Conservation (phyloP, 2,329 filamentous ascomycete species). For the Thielaviopsis euricoi region DNA sequence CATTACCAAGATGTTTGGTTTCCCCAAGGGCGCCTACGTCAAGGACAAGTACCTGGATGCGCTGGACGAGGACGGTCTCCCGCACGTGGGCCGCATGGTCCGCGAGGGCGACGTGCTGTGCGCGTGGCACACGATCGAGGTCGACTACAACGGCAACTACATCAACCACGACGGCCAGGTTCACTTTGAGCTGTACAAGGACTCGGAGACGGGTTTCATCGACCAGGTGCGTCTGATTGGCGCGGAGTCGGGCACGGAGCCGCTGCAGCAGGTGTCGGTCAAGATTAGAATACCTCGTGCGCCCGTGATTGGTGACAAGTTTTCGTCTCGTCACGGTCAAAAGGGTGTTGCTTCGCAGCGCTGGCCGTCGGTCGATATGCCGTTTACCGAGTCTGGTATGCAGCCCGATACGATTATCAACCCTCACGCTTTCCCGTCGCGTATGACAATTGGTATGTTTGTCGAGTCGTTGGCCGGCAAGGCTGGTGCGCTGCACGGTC, state of each 20-base stretch:
- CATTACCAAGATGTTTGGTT: conserved; percentile 75
- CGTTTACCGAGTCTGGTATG: conserved; percentile 90
- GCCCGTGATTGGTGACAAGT: conserved; percentile 94
- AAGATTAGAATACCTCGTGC: conserved; percentile 84
- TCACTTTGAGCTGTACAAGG: conserved; percentile 88
- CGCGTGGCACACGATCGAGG: conserved; percentile 76
- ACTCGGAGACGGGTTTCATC: conserved; percentile 70
- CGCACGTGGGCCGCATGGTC: conserved; percentile 61
- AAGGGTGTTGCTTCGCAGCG: conserved; percentile 96
- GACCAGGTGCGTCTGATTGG: conserved; percentile 89
- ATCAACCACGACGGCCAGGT: conserved; percentile 76
- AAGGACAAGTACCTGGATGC: conserved; percentile 52
- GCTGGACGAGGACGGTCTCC: conserved; percentile 78
- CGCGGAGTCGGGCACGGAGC: conserved; percentile 65
- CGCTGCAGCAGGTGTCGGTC: conserved; percentile 74
- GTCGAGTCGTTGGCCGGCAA: conserved; percentile 94
- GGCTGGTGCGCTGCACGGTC: conserved; percentile 78
- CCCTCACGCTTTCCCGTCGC: conserved; percentile 95
- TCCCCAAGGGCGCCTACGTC: conserved; percentile 61
- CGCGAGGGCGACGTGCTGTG: conserved; percentile 71
- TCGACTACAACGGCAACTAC: conserved; percentile 60
- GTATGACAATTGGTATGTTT: conserved; percentile 99
- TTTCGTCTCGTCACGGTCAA: conserved; percentile 94
- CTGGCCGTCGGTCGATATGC: conserved; percentile 88
- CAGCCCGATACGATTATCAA: conserved; percentile 98